phyloP scores from a whole-genome alignment of 2,329 filamentous ascomycete species.

The Apiospora kogelbergensis region DNA sequence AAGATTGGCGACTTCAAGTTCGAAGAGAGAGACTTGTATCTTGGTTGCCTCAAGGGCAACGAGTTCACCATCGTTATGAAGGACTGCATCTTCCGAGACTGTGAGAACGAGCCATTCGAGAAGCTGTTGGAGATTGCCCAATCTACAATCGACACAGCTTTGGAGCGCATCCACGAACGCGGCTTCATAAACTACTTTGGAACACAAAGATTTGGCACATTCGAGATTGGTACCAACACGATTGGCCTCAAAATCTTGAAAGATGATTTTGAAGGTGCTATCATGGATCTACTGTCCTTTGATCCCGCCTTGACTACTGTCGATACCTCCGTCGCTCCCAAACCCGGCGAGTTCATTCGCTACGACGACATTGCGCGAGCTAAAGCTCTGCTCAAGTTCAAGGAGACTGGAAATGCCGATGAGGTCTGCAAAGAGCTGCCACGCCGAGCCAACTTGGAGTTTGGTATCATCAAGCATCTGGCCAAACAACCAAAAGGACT shows the following conservation, averaged over 20 bases:
- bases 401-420: slow-evolving; percentile 55
- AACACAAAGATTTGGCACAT: slow-evolving; percentile 93
- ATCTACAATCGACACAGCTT: slow-evolving; percentile 54
- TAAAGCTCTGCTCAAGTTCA: slow-evolving; percentile 74
- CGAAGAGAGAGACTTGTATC: slow-evolving; percentile 66
- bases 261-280: slow-evolving; percentile 77
- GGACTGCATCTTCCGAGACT: slow-evolving; percentile 66
- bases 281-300: slow-evolving; percentile 75
- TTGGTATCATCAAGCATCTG: slow-evolving; percentile 76
- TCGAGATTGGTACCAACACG: slow-evolving; percentile 79
- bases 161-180: slow-evolving; percentile 66
- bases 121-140: slow-evolving; percentile 43
- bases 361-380: slow-evolving; percentile 79
- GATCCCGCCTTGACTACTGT: slow-evolving; percentile 59
- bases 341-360: slow-evolving; percentile 45
- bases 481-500: slow-evolving; percentile 61
- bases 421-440: slow-evolving; percentile 71
- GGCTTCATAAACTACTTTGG: slow-evolving; percentile 99
- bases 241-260: slow-evolving; percentile 83
- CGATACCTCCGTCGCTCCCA: slow-evolving; percentile 31
- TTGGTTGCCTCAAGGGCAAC: slow-evolving; percentile 85
- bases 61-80: slow-evolving; percentile 92
- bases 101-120: slow-evolving; percentile 46
- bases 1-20: slow-evolving; percentile 82
- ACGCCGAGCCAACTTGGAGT: slow-evolving; percentile 78